A percentile compares a stretch with the other conserved stretches of the same genome.
These are phyloP conservation scores for Brasilioporus rufonigricans DNA, from an alignment of 768 basidiomycete species.

Conservation along the genomic window DNA sequence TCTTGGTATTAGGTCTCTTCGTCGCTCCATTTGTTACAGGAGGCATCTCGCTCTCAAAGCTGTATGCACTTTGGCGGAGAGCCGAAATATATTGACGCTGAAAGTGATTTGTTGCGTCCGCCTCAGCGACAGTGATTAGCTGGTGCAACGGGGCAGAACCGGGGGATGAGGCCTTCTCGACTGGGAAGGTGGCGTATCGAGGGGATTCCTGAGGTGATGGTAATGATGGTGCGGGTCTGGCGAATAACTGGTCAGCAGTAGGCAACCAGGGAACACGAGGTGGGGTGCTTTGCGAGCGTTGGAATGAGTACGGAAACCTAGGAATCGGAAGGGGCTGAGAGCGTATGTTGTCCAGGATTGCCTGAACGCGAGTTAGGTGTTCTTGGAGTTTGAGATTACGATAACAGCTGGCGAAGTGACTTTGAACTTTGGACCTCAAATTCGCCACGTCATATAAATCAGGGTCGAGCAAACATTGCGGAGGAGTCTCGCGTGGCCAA, in stretches of 20 bases:
- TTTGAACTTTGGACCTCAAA: neutral
- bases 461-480: neutral
- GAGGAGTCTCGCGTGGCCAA: neutral
- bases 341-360: neutral
- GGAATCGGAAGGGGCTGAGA: neutral
- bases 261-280: neutral
- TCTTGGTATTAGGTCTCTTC: neutral
- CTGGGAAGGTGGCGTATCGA: neutral
- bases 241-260: neutral
- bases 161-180: neutral
- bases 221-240: neutral
- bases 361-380: neutral
- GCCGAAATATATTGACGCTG: neutral
- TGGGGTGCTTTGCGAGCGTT: neutral
- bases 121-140: constrained; percentile 5
- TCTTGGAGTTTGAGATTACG: neutral
- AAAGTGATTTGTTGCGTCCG: constrained; percentile 7
- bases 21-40: neutral
- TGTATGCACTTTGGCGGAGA: neutral
- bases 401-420: neutral
- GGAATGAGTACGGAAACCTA: neutral
- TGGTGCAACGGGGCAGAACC: neutral
- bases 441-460: neutral
- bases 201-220: neutral
- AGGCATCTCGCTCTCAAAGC: neutral